Conservation (phyloP, 495 filamentous ascomycete species). For the Hypomontagnella monticulosa region DNA sequence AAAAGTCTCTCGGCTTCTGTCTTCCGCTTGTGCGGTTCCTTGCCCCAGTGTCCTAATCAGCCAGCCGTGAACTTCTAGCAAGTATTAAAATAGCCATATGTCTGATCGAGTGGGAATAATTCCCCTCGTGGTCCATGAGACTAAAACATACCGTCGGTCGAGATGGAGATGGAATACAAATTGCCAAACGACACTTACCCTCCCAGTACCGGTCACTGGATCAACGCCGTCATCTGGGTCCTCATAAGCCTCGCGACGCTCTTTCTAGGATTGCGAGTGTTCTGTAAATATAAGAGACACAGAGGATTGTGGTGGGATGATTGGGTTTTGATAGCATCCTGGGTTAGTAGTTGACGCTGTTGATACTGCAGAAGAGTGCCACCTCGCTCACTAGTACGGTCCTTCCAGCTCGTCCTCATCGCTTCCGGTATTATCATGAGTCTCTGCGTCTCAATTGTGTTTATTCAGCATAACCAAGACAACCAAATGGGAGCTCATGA, state of each 20-base stretch:
- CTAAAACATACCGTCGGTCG: not conserved
- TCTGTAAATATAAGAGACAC: conserved; percentile 41
- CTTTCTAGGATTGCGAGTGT: conserved; percentile 48
- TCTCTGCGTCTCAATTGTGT: conserved; percentile 6
- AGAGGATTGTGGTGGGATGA: conserved; percentile 49
- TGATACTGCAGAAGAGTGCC: not conserved
- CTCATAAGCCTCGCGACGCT: conserved; percentile 37
- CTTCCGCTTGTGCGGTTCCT: not conserved
- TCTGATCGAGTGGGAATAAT: too few species aligned
- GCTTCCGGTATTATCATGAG: not conserved
- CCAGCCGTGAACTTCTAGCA: not conserved
- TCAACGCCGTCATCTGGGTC: conserved; percentile 43
- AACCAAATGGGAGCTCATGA: conserved; percentile 23
- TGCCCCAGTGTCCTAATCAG: not conserved
- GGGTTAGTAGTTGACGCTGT: conserved; percentile 36
- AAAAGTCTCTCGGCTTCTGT: not conserved
- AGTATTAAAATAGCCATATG: too few species aligned
- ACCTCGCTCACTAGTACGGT: not conserved
- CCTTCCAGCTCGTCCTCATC: conserved; percentile 18
- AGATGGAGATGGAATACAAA: not conserved
- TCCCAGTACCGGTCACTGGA: conserved; percentile 33
- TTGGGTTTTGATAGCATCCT: conserved; percentile 46
- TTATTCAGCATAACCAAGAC: conserved; percentile 18
- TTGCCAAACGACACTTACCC: not conserved
- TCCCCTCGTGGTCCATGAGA: not conserved